Evolutionary conservation across 225 moss, liverwort and hornwort species (phyloP), one percentile per base, ranked within the genome.

Genomic region (Sphagnum contortum): DNA sequence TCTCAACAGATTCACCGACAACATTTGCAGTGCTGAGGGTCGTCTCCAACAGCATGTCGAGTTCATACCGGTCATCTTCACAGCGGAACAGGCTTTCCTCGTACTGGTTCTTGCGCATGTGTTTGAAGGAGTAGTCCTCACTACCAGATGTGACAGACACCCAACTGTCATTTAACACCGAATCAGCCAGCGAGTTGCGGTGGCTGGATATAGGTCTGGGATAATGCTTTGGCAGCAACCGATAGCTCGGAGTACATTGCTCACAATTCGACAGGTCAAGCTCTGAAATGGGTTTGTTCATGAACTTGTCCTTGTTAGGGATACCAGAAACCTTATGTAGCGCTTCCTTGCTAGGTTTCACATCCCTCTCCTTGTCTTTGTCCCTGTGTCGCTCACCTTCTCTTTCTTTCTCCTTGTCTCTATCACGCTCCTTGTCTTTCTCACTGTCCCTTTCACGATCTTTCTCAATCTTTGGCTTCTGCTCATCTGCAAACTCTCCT

Each of bases 81-180:
- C 90, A 96, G 58, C 85, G 80, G 68, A 87, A 87, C 67, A 92
- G 75, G 66, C 92, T 96, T 64, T 96, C 90, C 60, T 92, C 95
- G 6, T 96, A 92, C 58, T 90, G 90, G 62, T 96, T 96, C 78
- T 92, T 96, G 59, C 90, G 83, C 85, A 85, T 88, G 71, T 92
- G 87, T 76, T 96, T 96, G 64, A 87, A 90, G 8, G 84, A 87
- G 56, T 81, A 92, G 69, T 92, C 90, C 70, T 96, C 90, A 65
- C 95, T 96, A 10, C 95, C 95, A 29, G 95, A 95, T 9, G 92
- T 95, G 61, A 95, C 95, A 65, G 95, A 96, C 56, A 96, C 90
- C 95, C 95, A 92, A 70, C 70, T 82, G 61, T 92, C 92, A 60
- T 96, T 96, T 45, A 96, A 71, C 10, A 96, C 95, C 51, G 79